Conservation (phyloP, 768 basidiomycete species). For the Trametes elegans region DNA sequence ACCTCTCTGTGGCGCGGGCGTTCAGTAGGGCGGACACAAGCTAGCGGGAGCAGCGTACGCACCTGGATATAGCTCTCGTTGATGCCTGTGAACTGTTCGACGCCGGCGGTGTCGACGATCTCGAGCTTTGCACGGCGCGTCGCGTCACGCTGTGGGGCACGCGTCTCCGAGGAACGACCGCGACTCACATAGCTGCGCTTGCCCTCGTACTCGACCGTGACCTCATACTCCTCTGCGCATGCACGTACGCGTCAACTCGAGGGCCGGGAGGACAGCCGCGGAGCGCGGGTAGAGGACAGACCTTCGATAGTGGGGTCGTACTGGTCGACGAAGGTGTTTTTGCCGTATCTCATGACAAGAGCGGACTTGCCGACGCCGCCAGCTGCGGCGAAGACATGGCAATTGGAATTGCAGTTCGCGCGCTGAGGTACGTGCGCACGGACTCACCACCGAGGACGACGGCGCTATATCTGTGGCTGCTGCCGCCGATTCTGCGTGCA, state of each 20-base stretch:
- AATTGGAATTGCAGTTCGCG: too few relatives aligned
- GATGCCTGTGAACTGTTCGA: slow-evolving; percentile 80
- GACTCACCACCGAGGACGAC: slow-evolving; percentile 77
- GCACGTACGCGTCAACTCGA: background rate
- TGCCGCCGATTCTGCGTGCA: background rate
- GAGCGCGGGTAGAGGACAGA: slow-evolving; percentile 27
- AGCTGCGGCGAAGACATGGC: too few relatives aligned
- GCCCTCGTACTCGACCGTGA: slow-evolving; percentile 59
- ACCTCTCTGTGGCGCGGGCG: slow-evolving; percentile 46
- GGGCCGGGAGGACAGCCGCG: background rate
- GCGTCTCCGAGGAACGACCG: slow-evolving; percentile 3
- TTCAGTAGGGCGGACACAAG: background rate
- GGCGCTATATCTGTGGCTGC: slow-evolving; percentile 39
- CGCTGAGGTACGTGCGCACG: background rate
- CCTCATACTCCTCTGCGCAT: slow-evolving; percentile 62
- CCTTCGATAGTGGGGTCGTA: slow-evolving; percentile 89
- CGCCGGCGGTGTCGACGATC: slow-evolving; percentile 80
- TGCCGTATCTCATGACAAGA: slow-evolving; percentile 75
- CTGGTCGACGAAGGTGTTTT: slow-evolving; percentile 67
- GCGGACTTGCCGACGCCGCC: slow-evolving; percentile 91
- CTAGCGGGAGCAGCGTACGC: slow-evolving; percentile 2
- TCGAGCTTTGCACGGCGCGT: slow-evolving; percentile 51
- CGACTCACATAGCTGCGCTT: slow-evolving; percentile 56
- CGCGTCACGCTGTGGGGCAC: background rate
- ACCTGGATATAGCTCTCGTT: slow-evolving; percentile 85